Conservation (phyloP, 192 early-diverging fungal genomes). For the Linnemannia zychae region DNA sequence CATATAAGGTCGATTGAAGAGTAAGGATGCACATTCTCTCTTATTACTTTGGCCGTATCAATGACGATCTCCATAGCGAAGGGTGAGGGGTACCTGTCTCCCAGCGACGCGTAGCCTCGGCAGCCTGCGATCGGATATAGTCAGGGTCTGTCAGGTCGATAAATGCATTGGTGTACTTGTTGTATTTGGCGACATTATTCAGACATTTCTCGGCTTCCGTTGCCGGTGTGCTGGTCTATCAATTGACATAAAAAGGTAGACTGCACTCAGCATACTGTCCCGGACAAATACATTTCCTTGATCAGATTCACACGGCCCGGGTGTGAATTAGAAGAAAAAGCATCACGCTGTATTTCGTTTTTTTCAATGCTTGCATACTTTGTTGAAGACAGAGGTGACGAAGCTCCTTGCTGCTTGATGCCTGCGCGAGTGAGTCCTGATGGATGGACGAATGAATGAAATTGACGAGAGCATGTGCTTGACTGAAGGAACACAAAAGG, state of each 20-base stretch:
- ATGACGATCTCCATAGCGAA: too few species aligned
- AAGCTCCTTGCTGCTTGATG: not conserved
- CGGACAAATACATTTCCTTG: not conserved
- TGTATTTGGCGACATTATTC: slow-evolving; percentile 51
- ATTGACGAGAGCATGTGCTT: not conserved
- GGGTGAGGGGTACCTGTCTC: slow-evolving; percentile 49
- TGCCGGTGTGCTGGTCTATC: slow-evolving; percentile 31
- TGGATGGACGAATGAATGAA: slow-evolving; percentile 1
- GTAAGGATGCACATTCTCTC: not conserved
- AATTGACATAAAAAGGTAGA: too few species aligned
- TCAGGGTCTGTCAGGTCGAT: slow-evolving; percentile 50
- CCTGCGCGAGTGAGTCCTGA: not conserved
- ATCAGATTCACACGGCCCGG: not conserved
- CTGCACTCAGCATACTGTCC: too few species aligned
- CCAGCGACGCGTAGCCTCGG: slow-evolving; percentile 50
- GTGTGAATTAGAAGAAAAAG: too few species aligned
- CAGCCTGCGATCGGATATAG: slow-evolving; percentile 25
- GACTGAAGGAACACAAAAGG: not conserved
- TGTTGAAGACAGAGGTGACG: not conserved
- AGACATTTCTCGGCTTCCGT: slow-evolving; percentile 25
- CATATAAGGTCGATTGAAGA: not conserved
- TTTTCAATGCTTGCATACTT: not conserved
- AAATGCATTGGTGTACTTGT: slow-evolving; percentile 60
- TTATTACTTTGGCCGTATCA: too few species aligned
- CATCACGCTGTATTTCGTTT: too few species aligned